A percentile compares a stretch with the other conserved stretches of the same genome.
These are phyloP conservation scores for Croton setiger DNA, from an alignment of 441 rosid genomes.

Conservation along the genomic window DNA sequence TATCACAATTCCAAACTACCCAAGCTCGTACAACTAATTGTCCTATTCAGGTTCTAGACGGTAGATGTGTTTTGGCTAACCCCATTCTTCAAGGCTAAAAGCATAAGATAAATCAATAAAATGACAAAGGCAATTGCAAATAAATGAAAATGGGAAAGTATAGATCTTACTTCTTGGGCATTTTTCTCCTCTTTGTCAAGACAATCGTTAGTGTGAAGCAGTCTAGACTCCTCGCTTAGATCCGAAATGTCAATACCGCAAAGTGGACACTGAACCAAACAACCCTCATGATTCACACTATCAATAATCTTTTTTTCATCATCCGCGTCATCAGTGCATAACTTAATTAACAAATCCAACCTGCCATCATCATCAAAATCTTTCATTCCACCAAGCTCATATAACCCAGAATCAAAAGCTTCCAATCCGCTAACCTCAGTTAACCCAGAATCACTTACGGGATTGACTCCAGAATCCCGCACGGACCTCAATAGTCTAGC, in stretches of 20 bases:
- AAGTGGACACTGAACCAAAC: slow-evolving; percentile 60
- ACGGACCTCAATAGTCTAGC: slow-evolving; percentile 45
- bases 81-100: neutral
- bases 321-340: slow-evolving; percentile 41
- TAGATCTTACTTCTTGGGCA: slow-evolving; percentile 41
- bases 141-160: neutral
- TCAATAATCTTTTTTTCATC: slow-evolving; percentile 26
- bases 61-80: neutral
- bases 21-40: neutral
- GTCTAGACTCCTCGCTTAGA: slow-evolving; percentile 58
- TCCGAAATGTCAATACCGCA: slow-evolving; percentile 68
- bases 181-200: slow-evolving; percentile 53
- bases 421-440: slow-evolving; percentile 16
- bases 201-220: slow-evolving; percentile 70
- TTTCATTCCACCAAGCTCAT: slow-evolving; percentile 17
- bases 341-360: slow-evolving; percentile 55
- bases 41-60: neutral
- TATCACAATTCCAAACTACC: neutral
- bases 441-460: neutral
- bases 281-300: slow-evolving; percentile 13
- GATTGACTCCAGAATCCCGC: slow-evolving; percentile 2
- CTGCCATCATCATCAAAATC: slow-evolving; percentile 41
- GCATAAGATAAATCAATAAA: neutral
- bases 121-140: neutral
- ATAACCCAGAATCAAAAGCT: slow-evolving; percentile 30